phyloP scores from a whole-genome alignment of 495 filamentous ascomycete species.

The Hypoxylon subgilvum region DNA sequence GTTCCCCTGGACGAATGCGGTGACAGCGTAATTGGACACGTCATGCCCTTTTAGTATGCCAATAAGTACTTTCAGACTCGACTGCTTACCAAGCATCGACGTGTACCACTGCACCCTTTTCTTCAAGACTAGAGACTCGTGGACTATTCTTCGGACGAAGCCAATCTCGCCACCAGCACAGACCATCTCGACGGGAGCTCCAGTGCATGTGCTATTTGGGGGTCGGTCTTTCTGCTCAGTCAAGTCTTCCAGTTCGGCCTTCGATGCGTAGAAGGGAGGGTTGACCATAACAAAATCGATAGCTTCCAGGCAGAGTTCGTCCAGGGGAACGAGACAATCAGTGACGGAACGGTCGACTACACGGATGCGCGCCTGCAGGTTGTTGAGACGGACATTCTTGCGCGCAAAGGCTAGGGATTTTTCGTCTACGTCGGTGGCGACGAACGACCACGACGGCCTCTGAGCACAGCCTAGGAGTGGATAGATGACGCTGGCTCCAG shows the following conservation, averaged over 20 bases:
- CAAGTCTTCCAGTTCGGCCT: constrained; percentile 67
- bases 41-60: constrained; percentile 62
- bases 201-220: constrained; percentile 82
- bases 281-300: constrained; percentile 95
- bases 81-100: constrained; percentile 85
- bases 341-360: constrained; percentile 60
- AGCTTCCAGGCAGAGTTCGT: constrained; percentile 57
- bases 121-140: constrained; percentile 68
- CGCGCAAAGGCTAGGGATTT: constrained; percentile 69
- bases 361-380: constrained; percentile 67
- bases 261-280: constrained; percentile 87
- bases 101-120: constrained; percentile 83
- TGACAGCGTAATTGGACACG: constrained; percentile 82
- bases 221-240: constrained; percentile 69
- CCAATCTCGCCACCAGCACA: constrained; percentile 80
- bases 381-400: constrained; percentile 68
- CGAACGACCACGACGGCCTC: constrained; percentile 71
- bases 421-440: constrained; percentile 83
- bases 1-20: constrained; percentile 77
- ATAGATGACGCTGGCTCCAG: constrained; percentile 90
- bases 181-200: constrained; percentile 85
- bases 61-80: constrained; percentile 70
- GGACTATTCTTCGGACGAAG: constrained; percentile 77
- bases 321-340: constrained; percentile 66
- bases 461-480: constrained; percentile 78